phyloP scores from a whole-genome alignment of 2,329 filamentous ascomycete species.

The Escovopsis sp. region DNA sequence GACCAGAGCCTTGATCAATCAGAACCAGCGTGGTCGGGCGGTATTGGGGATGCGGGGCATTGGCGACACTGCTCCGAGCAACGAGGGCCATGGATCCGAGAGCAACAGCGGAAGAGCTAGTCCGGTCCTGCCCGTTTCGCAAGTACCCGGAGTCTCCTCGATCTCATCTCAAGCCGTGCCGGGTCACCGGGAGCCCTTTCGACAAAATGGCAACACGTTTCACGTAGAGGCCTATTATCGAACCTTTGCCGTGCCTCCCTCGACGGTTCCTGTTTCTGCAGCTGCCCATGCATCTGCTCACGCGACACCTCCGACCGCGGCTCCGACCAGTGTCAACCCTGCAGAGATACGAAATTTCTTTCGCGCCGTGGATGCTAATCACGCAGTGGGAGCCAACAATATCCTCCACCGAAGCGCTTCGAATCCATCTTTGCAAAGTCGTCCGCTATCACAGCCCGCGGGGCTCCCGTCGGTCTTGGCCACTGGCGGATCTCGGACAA shows the following conservation, averaged over 20 bases:
- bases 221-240: conserved; percentile 17
- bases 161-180: too few relatives aligned
- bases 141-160: conserved; percentile 14
- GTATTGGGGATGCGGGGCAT: conserved; percentile 26
- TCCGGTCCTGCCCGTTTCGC: conserved; percentile 5
- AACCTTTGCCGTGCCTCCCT: too few relatives aligned
- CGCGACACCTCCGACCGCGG: too few relatives aligned
- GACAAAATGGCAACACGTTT: conserved; percentile 19
- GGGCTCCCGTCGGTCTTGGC: conserved; percentile 27
- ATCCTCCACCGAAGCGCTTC: conserved; percentile 39
- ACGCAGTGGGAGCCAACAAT: conserved; percentile 31
- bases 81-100: conserved; percentile 9
- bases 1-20: conserved; percentile 26
- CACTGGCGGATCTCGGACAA: conserved; percentile 21
- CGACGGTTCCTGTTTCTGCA: too few relatives aligned
- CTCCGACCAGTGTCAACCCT: neutral
- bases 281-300: too few relatives aligned
- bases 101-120: conserved; percentile 13
- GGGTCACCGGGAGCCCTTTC: conserved; percentile 16
- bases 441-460: conserved; percentile 22
- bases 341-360: conserved; percentile 24
- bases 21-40: conserved; percentile 28
- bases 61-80: conserved; percentile 17
- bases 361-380: conserved; percentile 29
- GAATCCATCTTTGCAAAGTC: conserved; percentile 26